These are phyloP conservation scores for Handroanthus guayacan DNA, from an alignment of 257 asterid genomes.

Conservation along the genomic window DNA sequence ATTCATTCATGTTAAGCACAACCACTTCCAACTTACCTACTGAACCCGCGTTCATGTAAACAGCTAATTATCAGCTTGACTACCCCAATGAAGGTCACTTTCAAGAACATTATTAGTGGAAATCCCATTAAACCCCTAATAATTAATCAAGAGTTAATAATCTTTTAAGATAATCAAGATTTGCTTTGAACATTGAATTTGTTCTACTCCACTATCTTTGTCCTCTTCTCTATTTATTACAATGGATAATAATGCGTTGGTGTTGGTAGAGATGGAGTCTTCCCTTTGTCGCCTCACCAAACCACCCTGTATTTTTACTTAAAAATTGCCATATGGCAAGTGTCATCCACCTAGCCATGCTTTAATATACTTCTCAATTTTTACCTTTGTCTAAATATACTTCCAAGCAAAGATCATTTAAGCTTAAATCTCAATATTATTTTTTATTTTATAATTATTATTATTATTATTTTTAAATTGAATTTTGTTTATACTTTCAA, in stretches of 20 bases:
- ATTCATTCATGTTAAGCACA: background rate
- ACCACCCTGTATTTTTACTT: slow-evolving; percentile 12
- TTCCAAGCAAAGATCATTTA: slow-evolving; percentile 64
- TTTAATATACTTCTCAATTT: background rate
- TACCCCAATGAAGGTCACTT: slow-evolving; percentile 34
- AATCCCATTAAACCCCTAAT: slow-evolving; percentile 30
- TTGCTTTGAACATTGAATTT: slow-evolving; percentile 41
- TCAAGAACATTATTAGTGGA: slow-evolving; percentile 35
- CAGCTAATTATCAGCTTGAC: slow-evolving; percentile 34
- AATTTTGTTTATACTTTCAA: slow-evolving; percentile 49
- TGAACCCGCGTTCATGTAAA: slow-evolving; percentile 27
- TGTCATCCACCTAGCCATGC: slow-evolving; percentile 3
- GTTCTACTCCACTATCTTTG: slow-evolving; percentile 49
- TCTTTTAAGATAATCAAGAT: slow-evolving; percentile 31
- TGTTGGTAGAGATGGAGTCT: slow-evolving; percentile 48
- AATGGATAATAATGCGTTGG: slow-evolving; percentile 12
- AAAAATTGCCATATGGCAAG: slow-evolving; percentile 42
- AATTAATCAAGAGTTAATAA: slow-evolving; percentile 11
- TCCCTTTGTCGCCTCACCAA: slow-evolving; percentile 45
- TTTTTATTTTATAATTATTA: no score
- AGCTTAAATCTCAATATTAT: background rate
- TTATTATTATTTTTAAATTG: background rate
- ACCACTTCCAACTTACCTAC: slow-evolving; percentile 39
- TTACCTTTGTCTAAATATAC: slow-evolving; percentile 40
- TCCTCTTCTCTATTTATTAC: slow-evolving; percentile 37